phyloP scores from a whole-genome alignment of 352 stramenopile species.

The Globisporangium ultimum region DNA sequence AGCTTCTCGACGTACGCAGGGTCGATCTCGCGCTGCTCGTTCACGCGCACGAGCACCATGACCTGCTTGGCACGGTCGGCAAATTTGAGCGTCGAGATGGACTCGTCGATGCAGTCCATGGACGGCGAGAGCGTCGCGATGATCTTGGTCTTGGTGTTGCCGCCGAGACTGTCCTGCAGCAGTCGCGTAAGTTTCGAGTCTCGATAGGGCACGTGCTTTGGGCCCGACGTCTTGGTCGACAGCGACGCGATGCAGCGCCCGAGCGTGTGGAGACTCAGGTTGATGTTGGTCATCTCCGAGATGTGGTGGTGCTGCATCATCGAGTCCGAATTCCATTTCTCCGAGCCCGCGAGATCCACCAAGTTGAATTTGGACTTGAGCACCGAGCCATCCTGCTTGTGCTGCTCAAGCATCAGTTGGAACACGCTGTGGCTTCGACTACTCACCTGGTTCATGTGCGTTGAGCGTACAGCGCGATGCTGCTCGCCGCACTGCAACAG shows the following conservation, averaged over 20 bases:
- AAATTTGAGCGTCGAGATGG: conserved; percentile 93
- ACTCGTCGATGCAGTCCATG: conserved; percentile 86
- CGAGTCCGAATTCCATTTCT: conserved; percentile 89
- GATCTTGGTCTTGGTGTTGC: conserved; percentile 90
- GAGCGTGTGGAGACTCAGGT: conserved; percentile 90
- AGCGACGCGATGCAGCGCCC: conserved; percentile 86
- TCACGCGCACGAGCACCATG: conserved; percentile 82
- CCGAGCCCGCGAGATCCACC: conserved; percentile 91
- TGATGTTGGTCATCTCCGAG: conserved; percentile 94
- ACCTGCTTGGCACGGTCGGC: conserved; percentile 91
- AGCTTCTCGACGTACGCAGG: conserved; percentile 86
- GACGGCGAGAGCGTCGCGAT: conserved; percentile 89
- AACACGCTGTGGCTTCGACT: conserved; percentile 90
- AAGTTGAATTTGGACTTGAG: conserved; percentile 94
- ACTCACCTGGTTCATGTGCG: conserved; percentile 90
- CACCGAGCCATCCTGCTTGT: conserved; percentile 56
- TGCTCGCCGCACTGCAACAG: conserved; percentile 83
- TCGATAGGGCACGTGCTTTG: conserved; percentile 87
- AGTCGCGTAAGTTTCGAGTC: conserved; percentile 93
- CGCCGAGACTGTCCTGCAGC: conserved; percentile 85
- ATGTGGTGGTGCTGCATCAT: conserved; percentile 88
- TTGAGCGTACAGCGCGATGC: conserved; percentile 87
- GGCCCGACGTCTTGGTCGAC: conserved; percentile 33
- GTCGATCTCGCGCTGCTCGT: conserved; percentile 85
- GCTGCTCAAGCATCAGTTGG: conserved; percentile 80